Conservation (phyloP, 805 yeast genomes). For the Maudiozyma saulgeensis region DNA sequence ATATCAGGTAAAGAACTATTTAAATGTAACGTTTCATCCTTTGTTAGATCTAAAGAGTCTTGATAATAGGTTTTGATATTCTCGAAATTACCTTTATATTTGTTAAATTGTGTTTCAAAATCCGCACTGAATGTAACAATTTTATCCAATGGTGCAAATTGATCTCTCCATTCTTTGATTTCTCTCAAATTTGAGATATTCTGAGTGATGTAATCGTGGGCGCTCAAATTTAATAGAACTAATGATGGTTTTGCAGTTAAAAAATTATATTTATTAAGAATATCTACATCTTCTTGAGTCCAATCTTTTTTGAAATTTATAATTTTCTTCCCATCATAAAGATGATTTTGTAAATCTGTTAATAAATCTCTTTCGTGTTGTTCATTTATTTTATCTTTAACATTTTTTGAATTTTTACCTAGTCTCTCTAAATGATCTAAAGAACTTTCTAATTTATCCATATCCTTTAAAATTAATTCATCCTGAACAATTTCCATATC, state of each 20-base stretch:
- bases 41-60: constrained; percentile 30
- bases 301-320: constrained; percentile 53
- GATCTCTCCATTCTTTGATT: constrained; percentile 63
- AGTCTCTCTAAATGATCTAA: constrained; percentile 37
- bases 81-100: constrained; percentile 24
- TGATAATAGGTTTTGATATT: constrained; percentile 7
- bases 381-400: constrained; percentile 31
- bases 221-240: constrained; percentile 63
- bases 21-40: constrained; percentile 27
- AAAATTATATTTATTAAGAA: constrained; percentile 61
- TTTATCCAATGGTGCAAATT: constrained; percentile 45
- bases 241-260: constrained; percentile 87
- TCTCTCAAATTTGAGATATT: constrained; percentile 41
- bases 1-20: constrained; percentile 53
- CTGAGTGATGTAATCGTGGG: constrained; percentile 48
- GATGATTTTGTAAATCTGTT: constrained; percentile 36
- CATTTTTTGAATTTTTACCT: constrained; percentile 38
- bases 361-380: constrained; percentile 35
- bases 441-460: constrained; percentile 55
- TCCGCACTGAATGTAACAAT: constrained; percentile 61
- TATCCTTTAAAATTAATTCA: constrained; percentile 68
- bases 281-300: constrained; percentile 53
- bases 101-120: constrained; percentile 33
- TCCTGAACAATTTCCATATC: constrained; percentile 69
- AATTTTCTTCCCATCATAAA: constrained; percentile 45